Base-by-base conservation (phyloP, 2,329 filamentous ascomycete genomes). In the Neocucurbitaria cava region DNA sequence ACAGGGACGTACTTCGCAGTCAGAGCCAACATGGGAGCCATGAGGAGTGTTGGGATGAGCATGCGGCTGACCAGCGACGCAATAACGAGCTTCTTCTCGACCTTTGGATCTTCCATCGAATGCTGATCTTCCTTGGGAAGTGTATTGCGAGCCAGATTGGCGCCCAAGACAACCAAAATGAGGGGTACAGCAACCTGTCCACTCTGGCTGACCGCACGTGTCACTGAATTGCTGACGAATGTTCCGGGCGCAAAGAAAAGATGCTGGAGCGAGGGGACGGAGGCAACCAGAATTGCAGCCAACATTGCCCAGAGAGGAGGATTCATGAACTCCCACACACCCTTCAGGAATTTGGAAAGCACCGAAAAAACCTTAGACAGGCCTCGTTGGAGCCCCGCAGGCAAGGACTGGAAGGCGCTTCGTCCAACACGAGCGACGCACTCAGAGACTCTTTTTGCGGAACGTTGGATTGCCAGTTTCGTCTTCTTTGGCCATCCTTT, bases 291-390 rank as follows among this genome's bases (percentile, higher is more conserved):
- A 41, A 98, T 88, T n/a, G 95, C 91, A 35, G 88, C 81, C 30
- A 98, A 80, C 95, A 99, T 98, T 26, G 95, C 93, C 92, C 93
- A 98, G 23, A 99, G 87, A 0, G 95, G 95, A 38, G 95, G 94
- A 77, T 98, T 98, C 94, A 99, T 98, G 75, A 97, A 96, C 43
- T 90, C 89, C 90, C 90, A 95, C 11, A 93, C 73, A 47, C 92
- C 92, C 44, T 77, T 78, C 63, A 85, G 77, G 64, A 91, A 88
- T 58, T 74, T 84, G 75, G 64, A 65, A 26, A 78, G 48, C 38
- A 74, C 77, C 28, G 69, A 74, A 40, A 74, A 78, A 17, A 78
- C 59, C 21, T 73, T 78, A 9, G 78, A 75, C 3, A 87, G 67
- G 6, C 71, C 62, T 46, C 77, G 82, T 65, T 88, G 86, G 0